Conservation (phyloP, 2,329 filamentous ascomycete genomes). For the Coniochaeta hoffmannii region DNA sequence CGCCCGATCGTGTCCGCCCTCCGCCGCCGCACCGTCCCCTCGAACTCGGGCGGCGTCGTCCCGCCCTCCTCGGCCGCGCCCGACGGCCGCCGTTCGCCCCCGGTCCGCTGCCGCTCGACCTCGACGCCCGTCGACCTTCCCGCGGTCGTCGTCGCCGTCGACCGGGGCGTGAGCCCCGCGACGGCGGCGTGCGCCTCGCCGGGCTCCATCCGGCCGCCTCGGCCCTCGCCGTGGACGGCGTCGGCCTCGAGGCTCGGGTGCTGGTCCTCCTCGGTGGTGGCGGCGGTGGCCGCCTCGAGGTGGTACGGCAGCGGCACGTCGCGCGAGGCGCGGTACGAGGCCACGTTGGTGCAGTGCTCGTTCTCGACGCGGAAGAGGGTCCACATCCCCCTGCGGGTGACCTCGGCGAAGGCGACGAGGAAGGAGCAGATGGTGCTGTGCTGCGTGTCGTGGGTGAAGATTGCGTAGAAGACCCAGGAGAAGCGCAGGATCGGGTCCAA, state of each 20-base stretch:
- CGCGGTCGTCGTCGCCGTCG: too few relatives aligned
- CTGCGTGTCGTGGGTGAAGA: slow-evolving; percentile 71
- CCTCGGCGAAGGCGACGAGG: slow-evolving; percentile 67
- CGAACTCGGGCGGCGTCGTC: slow-evolving; percentile 11
- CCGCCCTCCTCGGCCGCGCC: slow-evolving; percentile 5
- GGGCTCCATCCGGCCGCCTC: slow-evolving; percentile 5
- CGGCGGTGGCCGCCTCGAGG: slow-evolving; percentile 42
- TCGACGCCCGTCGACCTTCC: slow-evolving; percentile 15
- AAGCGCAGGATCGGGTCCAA: slow-evolving; percentile 82
- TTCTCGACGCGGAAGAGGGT: slow-evolving; percentile 92
- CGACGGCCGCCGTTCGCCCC: slow-evolving; percentile 10
- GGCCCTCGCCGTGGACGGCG: slow-evolving; percentile 8
- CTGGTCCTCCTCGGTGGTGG: too few relatives aligned
- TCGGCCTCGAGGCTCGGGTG: slow-evolving; percentile 29
- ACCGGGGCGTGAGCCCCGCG: background rate
- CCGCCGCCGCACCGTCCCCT: slow-evolving; percentile 19
- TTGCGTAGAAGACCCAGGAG: slow-evolving; percentile 89
- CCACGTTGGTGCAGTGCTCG: slow-evolving; percentile 90
- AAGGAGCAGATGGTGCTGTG: slow-evolving; percentile 82
- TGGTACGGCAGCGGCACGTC: slow-evolving; percentile 83
- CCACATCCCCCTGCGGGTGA: slow-evolving; percentile 84
- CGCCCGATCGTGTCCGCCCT: slow-evolving; percentile 25
- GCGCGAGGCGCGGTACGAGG: slow-evolving; percentile 79
- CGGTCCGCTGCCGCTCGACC: slow-evolving; percentile 8
- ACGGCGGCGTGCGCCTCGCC: slow-evolving; percentile 3